Evolutionary conservation across 495 filamentous ascomycete genomes (phyloP).

Genomic region (Aspergillus conjunctus): DNA sequence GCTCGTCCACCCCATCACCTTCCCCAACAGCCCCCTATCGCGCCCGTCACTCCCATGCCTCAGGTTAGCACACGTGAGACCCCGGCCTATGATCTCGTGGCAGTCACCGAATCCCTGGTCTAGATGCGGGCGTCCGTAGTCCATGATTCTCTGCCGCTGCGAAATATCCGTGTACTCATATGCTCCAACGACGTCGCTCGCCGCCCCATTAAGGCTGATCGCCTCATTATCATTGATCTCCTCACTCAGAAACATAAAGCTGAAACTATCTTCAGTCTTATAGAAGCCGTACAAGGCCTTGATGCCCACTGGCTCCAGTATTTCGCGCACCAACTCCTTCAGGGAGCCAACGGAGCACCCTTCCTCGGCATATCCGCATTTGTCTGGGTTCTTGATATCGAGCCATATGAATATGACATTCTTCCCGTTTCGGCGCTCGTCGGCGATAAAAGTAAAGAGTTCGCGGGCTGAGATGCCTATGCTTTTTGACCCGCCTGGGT

Average conservation of each 20-base stretch:
- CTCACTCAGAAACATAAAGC: not conserved
- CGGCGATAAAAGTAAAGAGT: conserved; percentile 3
- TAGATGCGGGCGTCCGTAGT: conserved; percentile 2
- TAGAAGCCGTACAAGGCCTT: not conserved
- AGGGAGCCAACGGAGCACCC: not conserved
- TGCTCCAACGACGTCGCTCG: not conserved
- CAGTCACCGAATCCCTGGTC: not conserved
- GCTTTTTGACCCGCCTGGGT: not conserved
- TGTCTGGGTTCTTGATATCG: not conserved
- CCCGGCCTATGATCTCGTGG: not conserved
- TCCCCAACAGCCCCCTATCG: not conserved
- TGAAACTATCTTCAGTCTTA: not conserved
- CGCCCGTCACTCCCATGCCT: not conserved
- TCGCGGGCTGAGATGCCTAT: conserved; percentile 1
- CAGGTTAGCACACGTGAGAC: conserved; percentile 1
- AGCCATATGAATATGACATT: not conserved
- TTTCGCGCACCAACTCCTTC: not conserved
- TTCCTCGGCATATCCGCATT: not conserved
- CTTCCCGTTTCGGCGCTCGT: not conserved
- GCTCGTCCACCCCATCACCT: conserved; percentile 13
- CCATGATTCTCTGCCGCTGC: conserved; percentile 11
- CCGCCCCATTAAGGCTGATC: not conserved
- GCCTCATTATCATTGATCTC: not conserved
- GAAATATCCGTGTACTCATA: not conserved
- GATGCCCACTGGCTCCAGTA: not conserved